These are phyloP conservation scores for Austroboletus novae-zelandiae DNA, from an alignment of 1,284 basidiomycete species.

Conservation along the genomic window DNA sequence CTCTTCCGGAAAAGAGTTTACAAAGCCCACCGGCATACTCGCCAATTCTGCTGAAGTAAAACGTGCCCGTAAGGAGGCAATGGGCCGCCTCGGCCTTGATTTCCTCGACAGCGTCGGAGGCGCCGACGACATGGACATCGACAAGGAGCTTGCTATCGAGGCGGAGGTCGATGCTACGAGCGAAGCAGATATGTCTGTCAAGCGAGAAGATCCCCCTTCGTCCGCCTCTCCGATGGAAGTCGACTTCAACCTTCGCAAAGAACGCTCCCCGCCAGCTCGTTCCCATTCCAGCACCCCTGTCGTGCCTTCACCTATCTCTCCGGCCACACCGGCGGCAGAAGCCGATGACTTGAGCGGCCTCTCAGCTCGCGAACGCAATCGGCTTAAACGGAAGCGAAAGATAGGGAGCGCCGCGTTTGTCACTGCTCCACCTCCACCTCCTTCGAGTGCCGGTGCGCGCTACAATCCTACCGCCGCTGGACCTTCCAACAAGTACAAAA, in stretches of 20 bases:
- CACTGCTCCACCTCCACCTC: conserved; percentile 63
- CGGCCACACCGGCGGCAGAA: conserved; percentile 36
- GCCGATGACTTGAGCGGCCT: conserved; percentile 51
- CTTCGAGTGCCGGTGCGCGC: conserved; percentile 48
- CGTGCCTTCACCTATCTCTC: conserved; percentile 50
- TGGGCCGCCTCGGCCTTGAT: conserved; percentile 79
- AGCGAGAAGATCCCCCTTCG: conserved; percentile 37
- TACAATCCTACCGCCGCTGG: conserved; percentile 56
- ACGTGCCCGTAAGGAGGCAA: conserved; percentile 78
- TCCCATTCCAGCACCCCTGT: conserved; percentile 54
- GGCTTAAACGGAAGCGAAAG: conserved; percentile 90
- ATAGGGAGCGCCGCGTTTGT: conserved; percentile 79
- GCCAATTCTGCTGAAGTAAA: conserved; percentile 71
- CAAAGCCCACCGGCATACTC: conserved; percentile 65
- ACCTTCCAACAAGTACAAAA: conserved; percentile 54
- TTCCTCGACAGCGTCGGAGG: conserved; percentile 70
- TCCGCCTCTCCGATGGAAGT: conserved; percentile 39
- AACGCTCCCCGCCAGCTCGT: conserved; percentile 30
- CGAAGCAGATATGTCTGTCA: conserved; percentile 39
- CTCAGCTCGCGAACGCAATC: conserved; percentile 86
- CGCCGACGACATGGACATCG: conserved; percentile 75
- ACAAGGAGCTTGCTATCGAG: conserved; percentile 72
- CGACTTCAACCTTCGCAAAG: conserved; percentile 32
- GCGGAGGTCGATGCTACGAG: conserved; percentile 48
- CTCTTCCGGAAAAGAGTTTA: conserved; percentile 86